Evolutionary conservation across 306 rosid species (phyloP).

Genomic region (Begonia masoniana): DNA sequence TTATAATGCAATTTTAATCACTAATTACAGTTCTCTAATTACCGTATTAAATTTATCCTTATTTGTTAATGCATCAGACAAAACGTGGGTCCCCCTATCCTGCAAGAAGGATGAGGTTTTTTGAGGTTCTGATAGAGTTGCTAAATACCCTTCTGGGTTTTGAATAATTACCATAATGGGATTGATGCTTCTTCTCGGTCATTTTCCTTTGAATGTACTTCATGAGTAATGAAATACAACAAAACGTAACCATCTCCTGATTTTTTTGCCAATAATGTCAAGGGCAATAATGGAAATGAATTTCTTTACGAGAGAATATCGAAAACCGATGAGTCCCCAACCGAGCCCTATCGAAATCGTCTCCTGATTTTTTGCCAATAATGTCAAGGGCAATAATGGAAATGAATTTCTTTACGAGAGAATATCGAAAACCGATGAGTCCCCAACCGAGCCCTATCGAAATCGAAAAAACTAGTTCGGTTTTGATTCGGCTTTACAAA

Average conservation of each 20-base stretch:
- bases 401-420: too few relatives aligned
- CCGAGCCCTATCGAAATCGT: background rate
- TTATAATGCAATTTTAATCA: background rate
- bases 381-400: too few relatives aligned
- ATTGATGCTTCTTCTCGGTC: background rate
- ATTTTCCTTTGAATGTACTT: background rate
- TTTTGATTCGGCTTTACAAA: background rate
- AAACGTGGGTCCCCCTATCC: background rate
- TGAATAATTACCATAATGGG: background rate
- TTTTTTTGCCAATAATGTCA: too few relatives aligned
- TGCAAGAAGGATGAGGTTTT: background rate
- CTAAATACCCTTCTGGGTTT: background rate
- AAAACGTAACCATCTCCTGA: background rate
- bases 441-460: background rate
- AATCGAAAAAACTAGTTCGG: background rate
- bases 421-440: too few relatives aligned
- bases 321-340: background rate
- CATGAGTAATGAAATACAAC: background rate
- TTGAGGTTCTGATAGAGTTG: background rate
- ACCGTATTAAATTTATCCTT: background rate
- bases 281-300: too few relatives aligned
- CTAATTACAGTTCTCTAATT: background rate
- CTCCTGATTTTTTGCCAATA: background rate
- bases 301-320: too few relatives aligned
- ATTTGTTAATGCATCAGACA: background rate